Evolutionary conservation across 2,329 filamentous ascomycete species (phyloP), one percentile per base, ranked within the genome.

Genomic region (Sordariomycetes sp.): DNA sequence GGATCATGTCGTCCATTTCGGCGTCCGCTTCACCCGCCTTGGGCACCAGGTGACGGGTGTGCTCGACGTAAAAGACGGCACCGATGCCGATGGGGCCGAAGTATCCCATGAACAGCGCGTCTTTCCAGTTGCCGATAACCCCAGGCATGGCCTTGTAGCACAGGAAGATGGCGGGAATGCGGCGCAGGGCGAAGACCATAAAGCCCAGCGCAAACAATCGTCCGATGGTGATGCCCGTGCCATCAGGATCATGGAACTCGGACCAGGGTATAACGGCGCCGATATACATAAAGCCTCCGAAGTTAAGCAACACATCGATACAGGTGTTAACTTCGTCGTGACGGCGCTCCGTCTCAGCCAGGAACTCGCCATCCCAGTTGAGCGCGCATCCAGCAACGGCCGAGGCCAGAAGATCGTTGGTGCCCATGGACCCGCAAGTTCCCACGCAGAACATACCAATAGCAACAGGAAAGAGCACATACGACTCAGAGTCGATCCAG

Each of bases 81-180:
- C 78, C 80, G 9, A 85, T 81, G 3, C 83, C 83, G 11, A 35
- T 35, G 0, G 83, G 83, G 0, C 82, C 83, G 44, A 88, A 87
- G 39, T 76, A 75, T 0, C 73, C 73, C 69, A 77, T 71, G 38
- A 78, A 77, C 0, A 78, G 45, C 1, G 72, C 73, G 37, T 78
- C 72, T 42, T 68, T 70, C 59, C 65, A 75, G 43, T 63, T 54
- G n/a, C 62, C 61, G 36, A 67, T 62, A 0, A 66, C 59, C 2
- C 54, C 53, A 0, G 71, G 70, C 66, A 77, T 72, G 8, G 71
- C 52, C 42, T 68, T 71, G 49, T 76, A 77, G 1, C 61, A 55
- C 9, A 68, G 32, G 32, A 77, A 48, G 8, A 76, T 63, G 3
- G 71, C 63, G 1, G 73, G 73, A 16, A 78, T 72, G 2, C 73